Conservation (phyloP, 73 alveolate species). For the Halteria grandinella region DNA sequence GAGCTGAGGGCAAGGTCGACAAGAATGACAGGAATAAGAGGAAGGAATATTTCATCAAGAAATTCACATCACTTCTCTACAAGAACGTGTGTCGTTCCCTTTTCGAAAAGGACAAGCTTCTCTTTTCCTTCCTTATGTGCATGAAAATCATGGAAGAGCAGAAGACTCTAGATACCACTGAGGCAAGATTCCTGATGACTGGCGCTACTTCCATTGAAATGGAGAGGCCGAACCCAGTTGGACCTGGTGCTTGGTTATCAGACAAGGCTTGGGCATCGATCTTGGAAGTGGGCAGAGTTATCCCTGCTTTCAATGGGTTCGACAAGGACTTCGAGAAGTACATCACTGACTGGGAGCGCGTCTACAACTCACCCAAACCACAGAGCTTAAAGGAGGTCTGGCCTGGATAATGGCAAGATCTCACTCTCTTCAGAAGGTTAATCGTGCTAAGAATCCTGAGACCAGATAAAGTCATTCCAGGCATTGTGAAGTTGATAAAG, state of each 20-base stretch:
- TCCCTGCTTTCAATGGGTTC: constrained; percentile 85
- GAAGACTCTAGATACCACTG: constrained; percentile 64
- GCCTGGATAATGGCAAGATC: constrained; percentile 90
- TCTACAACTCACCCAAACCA: constrained; percentile 88
- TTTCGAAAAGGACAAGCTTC: constrained; percentile 96
- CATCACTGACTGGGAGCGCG: constrained; percentile 88
- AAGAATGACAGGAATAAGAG: constrained; percentile 76
- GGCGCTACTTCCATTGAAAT: constrained; percentile 94
- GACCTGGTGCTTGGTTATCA: constrained; percentile 88
- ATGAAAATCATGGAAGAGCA: constrained; percentile 80
- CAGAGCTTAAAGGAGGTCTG: constrained; percentile 75
- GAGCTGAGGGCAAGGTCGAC: constrained; percentile 51
- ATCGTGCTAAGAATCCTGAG: constrained; percentile 89
- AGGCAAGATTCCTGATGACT: constrained; percentile 91
- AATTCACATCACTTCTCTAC: constrained; percentile 74
- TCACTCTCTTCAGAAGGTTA: constrained; percentile 80
- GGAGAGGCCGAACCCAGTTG: constrained; percentile 87
- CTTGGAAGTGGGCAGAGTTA: constrained; percentile 83
- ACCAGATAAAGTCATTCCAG: constrained; percentile 97
- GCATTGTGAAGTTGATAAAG: constrained; percentile 86
- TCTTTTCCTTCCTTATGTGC: constrained; percentile 88
- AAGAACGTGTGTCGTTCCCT: constrained; percentile 93
- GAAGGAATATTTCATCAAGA: constrained; percentile 53
- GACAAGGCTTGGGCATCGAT: constrained; percentile 93
- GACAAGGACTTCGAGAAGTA: constrained; percentile 86